Conservation (phyloP, 2,329 filamentous ascomycete species). For the Leptographium galeiforme region DNA sequence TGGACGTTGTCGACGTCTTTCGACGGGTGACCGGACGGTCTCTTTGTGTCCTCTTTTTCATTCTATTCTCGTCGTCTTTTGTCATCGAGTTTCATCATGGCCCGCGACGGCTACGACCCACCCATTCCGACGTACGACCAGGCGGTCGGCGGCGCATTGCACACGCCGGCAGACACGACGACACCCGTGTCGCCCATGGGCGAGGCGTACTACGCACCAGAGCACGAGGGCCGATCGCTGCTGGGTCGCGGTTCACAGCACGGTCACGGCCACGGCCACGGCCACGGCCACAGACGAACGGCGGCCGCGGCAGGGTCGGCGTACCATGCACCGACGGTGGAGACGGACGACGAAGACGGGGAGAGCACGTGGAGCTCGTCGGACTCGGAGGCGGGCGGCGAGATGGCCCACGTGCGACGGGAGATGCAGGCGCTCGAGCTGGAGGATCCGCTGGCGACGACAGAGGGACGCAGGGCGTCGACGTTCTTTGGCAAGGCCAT, state of each 20-base stretch:
- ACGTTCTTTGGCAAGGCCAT: constrained; percentile 43
- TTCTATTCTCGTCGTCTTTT: neutral
- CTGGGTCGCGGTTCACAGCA: too few species aligned
- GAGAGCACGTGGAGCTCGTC: constrained; percentile 37
- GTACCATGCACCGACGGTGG: constrained; percentile 72
- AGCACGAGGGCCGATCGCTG: constrained; percentile 65
- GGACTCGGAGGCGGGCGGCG: constrained; percentile 29
- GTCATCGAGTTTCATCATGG: neutral
- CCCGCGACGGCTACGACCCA: constrained; percentile 33
- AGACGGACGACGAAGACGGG: constrained; percentile 57
- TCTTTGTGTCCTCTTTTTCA: neutral
- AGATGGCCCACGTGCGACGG: constrained; percentile 56
- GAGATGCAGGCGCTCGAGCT: constrained; percentile 87
- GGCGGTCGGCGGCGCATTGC: constrained; percentile 38
- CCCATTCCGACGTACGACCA: constrained; percentile 79
- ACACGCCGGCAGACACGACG: constrained; percentile 25
- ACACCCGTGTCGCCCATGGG: constrained; percentile 40
- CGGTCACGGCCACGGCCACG: constrained; percentile 23
- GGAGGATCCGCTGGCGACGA: constrained; percentile 44
- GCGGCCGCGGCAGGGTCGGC: constrained; percentile 13
- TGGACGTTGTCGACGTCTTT: too few species aligned
- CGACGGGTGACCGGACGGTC: too few species aligned
- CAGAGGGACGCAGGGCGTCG: constrained; percentile 15
- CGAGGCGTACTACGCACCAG: constrained; percentile 51
- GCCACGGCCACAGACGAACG: constrained; percentile 28